These are phyloP conservation scores for Phyllostachys edulis DNA, from an alignment of 176 grass and related monocot genomes.

Conservation along the genomic window DNA sequence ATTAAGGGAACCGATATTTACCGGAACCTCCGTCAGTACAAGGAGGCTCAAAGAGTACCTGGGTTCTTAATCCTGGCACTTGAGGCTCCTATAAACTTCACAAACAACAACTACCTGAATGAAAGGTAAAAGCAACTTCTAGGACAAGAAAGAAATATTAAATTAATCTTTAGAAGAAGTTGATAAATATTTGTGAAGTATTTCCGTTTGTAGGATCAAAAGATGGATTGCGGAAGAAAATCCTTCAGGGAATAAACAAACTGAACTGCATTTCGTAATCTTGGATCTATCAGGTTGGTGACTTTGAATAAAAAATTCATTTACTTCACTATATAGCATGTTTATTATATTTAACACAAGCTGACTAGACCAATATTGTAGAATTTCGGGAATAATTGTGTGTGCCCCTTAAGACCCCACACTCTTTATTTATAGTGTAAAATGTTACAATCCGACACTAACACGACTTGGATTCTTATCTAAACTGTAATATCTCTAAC, in stretches of 20 bases:
- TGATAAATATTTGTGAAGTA: background rate
- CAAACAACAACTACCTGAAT: conserved; percentile 86
- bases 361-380: background rate
- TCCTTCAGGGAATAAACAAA: conserved; percentile 42
- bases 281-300: conserved; percentile 81
- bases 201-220: conserved; percentile 56
- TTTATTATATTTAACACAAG: background rate
- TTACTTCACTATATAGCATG: background rate
- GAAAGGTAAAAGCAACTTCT: conserved; percentile 60
- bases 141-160: background rate
- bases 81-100: conserved; percentile 93
- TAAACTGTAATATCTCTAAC: too few species aligned
- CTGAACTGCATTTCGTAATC: conserved; percentile 51
- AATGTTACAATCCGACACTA: too few species aligned
- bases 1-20: conserved; percentile 84
- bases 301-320: background rate
- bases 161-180: background rate
- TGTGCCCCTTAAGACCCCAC: too few species aligned
- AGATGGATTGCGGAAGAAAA: conserved; percentile 90
- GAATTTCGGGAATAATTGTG: too few species aligned
- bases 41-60: conserved; percentile 78
- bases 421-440: too few species aligned
- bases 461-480: too few species aligned
- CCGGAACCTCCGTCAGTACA: conserved; percentile 81
- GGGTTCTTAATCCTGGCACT: conserved; percentile 82